Evolutionary conservation across 2,329 filamentous ascomycete genomes (phyloP).

Genomic region (Cucurbitaria berberidis): DNA sequence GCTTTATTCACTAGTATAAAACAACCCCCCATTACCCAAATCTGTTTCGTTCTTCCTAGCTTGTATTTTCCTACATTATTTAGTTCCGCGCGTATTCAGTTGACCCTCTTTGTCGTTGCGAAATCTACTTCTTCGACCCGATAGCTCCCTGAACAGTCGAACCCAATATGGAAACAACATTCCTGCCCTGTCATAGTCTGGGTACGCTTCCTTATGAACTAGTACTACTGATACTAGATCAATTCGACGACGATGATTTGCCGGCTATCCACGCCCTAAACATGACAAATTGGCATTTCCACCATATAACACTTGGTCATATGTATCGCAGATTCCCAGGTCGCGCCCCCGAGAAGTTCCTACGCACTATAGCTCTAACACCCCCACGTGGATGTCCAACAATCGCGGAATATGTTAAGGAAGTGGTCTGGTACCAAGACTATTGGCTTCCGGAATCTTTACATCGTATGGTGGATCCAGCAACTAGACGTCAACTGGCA

Average conservation of each 20-base stretch:
- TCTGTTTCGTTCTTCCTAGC: too few species aligned
- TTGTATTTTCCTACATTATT: too few species aligned
- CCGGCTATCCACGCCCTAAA: slow-evolving; percentile 4
- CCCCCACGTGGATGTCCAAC: not conserved
- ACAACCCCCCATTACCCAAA: too few species aligned
- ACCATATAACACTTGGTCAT: slow-evolving; percentile 4
- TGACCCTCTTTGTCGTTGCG: too few species aligned
- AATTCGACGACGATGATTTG: slow-evolving; percentile 2
- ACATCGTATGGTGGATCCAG: not conserved
- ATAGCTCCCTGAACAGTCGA: too few species aligned
- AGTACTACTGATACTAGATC: slow-evolving; percentile 6
- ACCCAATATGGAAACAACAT: too few species aligned
- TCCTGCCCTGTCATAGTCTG: not conserved
- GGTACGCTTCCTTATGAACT: slow-evolving; percentile 12
- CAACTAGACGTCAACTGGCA: not conserved
- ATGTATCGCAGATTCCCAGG: slow-evolving; percentile 9
- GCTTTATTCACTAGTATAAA: too few species aligned
- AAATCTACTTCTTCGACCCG: too few species aligned
- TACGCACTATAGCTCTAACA: slow-evolving; percentile 8
- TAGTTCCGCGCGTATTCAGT: too few species aligned
- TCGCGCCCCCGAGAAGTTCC: slow-evolving; percentile 5
- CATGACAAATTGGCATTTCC: slow-evolving; percentile 6
- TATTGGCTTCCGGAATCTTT: too few species aligned
- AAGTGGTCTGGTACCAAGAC: slow-evolving; percentile 9
- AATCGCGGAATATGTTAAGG: slow-evolving; percentile 1